Percentiles rank a stretch among this genome's conserved stretches.
Evolutionary conservation across 805 yeast genomes (phyloP).

Genomic region (Metschnikowia continentalis): DNA sequence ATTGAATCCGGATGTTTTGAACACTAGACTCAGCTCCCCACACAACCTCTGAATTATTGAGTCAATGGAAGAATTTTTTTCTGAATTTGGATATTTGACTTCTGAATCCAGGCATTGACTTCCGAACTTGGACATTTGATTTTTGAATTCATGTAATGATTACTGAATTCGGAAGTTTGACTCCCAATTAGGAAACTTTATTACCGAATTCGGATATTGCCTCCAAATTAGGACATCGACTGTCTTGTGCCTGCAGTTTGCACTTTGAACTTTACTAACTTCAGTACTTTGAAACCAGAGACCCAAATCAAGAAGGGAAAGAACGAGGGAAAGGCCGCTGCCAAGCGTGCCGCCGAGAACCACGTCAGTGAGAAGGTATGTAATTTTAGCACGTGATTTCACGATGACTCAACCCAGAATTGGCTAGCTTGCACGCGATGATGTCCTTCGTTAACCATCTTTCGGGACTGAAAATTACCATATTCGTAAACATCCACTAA

Average conservation of each 20-base stretch:
- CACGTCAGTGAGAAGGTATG: conserved; percentile 78
- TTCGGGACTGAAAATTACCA: conserved; percentile 67
- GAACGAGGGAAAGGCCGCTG: conserved; percentile 73
- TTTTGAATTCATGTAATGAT: no score
- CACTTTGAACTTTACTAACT: neutral
- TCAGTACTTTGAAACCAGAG: conserved; percentile 68
- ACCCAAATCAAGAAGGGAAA: conserved; percentile 78
- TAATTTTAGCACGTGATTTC: conserved; percentile 36
- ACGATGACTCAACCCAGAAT: conserved; percentile 49
- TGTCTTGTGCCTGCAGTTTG: no score
- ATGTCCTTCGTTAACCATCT: conserved; percentile 79
- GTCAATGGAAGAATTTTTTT: no score
- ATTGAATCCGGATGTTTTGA: neutral
- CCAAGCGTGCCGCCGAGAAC: conserved; percentile 76
- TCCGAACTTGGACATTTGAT: no score
- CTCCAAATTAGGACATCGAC: no score
- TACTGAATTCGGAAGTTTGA: no score
- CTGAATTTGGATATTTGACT: no score
- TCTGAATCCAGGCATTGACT: no score
- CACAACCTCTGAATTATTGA: no score
- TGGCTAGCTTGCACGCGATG: conserved; percentile 68
- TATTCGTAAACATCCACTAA: conserved; percentile 1
- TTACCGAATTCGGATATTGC: no score
- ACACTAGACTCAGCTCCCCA: neutral
- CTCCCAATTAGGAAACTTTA: no score